A percentile compares a stretch with the other conserved stretches of the same genome.
phyloP scores from a whole-genome alignment of 2,329 filamentous ascomycete genomes.

The Chaetothyriales sp. region DNA sequence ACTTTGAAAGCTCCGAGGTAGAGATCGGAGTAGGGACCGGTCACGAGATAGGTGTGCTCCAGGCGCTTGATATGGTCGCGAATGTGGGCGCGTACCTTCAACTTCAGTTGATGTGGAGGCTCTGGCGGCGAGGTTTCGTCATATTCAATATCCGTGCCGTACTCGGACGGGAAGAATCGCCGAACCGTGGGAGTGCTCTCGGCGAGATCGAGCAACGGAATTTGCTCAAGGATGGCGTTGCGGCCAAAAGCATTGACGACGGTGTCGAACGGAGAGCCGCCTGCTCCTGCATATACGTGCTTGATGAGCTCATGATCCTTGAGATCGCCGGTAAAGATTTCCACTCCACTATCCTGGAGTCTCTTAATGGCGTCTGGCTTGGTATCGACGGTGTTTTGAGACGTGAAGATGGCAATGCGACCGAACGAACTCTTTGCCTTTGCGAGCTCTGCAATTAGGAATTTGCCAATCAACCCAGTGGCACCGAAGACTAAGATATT shows the following conservation, averaged over 20 bases:
- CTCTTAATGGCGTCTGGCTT: slow-evolving; percentile 37
- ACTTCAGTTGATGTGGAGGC: slow-evolving; percentile 55
- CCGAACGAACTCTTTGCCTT: slow-evolving; percentile 31
- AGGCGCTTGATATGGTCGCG: slow-evolving; percentile 37
- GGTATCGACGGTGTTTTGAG: slow-evolving; percentile 33
- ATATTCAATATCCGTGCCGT: slow-evolving; percentile 52
- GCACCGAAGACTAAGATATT: slow-evolving; percentile 42
- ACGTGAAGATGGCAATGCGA: slow-evolving; percentile 45
- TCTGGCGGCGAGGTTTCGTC: slow-evolving; percentile 41
- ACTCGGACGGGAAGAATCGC: slow-evolving; percentile 56
- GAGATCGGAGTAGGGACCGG: slow-evolving; percentile 54
- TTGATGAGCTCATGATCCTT: slow-evolving; percentile 37
- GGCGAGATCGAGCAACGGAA: slow-evolving; percentile 47
- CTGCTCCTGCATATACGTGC: slow-evolving; percentile 36
- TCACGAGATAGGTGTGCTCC: slow-evolving; percentile 53
- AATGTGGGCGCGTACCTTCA: slow-evolving; percentile 51
- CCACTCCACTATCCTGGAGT: slow-evolving; percentile 34
- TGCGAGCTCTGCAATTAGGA: slow-evolving; percentile 37
- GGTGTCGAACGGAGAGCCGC: slow-evolving; percentile 37
- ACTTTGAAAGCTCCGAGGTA: slow-evolving; percentile 32
- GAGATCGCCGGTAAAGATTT: slow-evolving; percentile 44
- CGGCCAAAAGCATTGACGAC: slow-evolving; percentile 52
- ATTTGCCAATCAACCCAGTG: slow-evolving; percentile 38
- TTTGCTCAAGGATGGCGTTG: slow-evolving; percentile 45
- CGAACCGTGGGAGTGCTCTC: slow-evolving; percentile 39